Percentiles rank a stretch among this genome's conserved stretches.
phyloP scores from a whole-genome alignment of 192 early-diverging fungal genomes.

The Coemansia sp. region DNA sequence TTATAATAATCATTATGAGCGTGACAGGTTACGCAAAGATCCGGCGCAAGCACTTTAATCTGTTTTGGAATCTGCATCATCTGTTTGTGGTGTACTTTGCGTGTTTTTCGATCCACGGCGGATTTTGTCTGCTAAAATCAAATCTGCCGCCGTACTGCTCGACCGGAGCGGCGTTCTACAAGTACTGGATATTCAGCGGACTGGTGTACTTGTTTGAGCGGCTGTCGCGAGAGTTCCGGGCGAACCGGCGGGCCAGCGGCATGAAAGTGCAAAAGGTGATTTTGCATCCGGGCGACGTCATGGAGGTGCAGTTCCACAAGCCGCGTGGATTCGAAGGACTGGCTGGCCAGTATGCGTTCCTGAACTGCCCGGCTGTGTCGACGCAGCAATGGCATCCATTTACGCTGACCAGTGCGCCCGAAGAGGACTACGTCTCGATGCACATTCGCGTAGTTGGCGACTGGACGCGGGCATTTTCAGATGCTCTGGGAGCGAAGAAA shows the following conservation, averaged over 20 bases:
- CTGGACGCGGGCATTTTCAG: constrained; percentile 70
- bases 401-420: constrained; percentile 77
- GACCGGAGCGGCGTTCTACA: constrained; percentile 77
- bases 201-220: constrained; percentile 73
- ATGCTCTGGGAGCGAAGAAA: constrained; percentile 67
- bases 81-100: constrained; percentile 84
- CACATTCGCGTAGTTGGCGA: constrained; percentile 78
- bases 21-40: constrained; percentile 66
- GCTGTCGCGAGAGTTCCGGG: constrained; percentile 68
- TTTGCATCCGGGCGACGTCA: constrained; percentile 77
- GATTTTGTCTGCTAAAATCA: constrained; percentile 80
- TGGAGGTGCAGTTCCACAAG: constrained; percentile 79
- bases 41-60: constrained; percentile 57
- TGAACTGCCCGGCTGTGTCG: constrained; percentile 73
- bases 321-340: constrained; percentile 56
- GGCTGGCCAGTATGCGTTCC: constrained; percentile 80
- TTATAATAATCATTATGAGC: constrained; percentile 76
- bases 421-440: constrained; percentile 72
- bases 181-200: constrained; percentile 70
- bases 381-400: constrained; percentile 81
- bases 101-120: constrained; percentile 75
- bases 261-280: constrained; percentile 80
- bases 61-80: constrained; percentile 88
- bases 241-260: constrained; percentile 52
- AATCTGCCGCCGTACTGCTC: constrained; percentile 65